These are phyloP conservation scores for Cytospora piceae DNA, from an alignment of 2,329 filamentous ascomycete genomes.

Conservation along the genomic window DNA sequence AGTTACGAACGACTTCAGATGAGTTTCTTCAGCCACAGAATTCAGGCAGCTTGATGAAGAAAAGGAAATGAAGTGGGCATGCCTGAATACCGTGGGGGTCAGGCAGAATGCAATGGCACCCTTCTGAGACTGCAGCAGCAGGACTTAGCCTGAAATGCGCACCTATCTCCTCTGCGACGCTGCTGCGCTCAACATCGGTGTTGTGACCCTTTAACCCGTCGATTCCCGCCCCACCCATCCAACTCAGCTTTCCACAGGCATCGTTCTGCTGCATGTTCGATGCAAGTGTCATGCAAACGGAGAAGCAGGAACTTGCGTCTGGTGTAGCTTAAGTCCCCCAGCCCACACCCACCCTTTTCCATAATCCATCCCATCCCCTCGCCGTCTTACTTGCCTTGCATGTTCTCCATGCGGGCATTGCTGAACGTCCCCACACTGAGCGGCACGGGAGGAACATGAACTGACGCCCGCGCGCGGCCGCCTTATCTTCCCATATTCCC, in stretches of 20 bases:
- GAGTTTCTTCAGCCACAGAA: neutral
- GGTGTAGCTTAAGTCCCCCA: neutral
- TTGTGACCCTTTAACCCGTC: constrained; percentile 15
- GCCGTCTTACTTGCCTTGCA: neutral
- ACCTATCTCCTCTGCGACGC: constrained; percentile 6
- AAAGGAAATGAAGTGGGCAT: neutral
- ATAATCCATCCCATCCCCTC: neutral
- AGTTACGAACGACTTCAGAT: neutral
- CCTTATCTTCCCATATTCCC: constrained; percentile 11
- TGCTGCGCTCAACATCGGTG: constrained; percentile 10
- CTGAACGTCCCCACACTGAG: neutral
- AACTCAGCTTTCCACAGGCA: constrained; percentile 9
- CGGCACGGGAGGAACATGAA: constrained; percentile 11
- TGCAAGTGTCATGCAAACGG: constrained; percentile 11
- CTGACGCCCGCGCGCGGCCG: constrained; percentile 15
- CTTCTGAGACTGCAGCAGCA: neutral
- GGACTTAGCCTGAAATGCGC: neutral
- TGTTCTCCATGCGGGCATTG: neutral
- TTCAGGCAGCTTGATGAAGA: neutral
- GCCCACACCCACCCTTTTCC: constrained; percentile 2
- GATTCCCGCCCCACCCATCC: constrained; percentile 22
- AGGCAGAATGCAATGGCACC: neutral
- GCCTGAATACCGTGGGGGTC: neutral
- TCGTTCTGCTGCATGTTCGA: neutral
- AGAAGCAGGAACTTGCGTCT: neutral